Base-by-base conservation (phyloP, 2,329 filamentous ascomycete genomes). In the Colletotrichum ledebouriae region DNA sequence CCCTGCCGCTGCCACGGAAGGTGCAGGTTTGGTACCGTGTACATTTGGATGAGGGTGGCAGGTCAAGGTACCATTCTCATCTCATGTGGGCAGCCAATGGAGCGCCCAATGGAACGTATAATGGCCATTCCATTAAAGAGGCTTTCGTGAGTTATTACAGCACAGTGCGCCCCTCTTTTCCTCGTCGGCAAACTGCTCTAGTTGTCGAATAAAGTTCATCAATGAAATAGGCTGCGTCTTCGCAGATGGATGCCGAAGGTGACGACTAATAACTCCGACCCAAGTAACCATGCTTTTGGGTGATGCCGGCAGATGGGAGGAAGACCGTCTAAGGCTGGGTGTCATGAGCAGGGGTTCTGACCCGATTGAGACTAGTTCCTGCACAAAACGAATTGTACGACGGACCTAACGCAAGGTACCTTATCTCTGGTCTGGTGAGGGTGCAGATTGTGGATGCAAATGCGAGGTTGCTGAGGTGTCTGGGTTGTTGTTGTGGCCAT, bases 371-470 rank as follows among this genome's bases (percentile, higher is more conserved):
- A 59, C 55, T 65, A 42, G 55, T 37, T 49, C 47, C 61, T 69
- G 66, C 66, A 69, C 61, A 53, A 65, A 66, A 57, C 25, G 42
- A 59, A 69, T 69, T 60, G 66, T 69, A 33, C 52, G 59, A 33
- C 55, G 59, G 59, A 42, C 50, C 64, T 67, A 67, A 63, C 52
- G 59, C 34, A 67, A 58, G 64, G 59, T 41, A 63, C 64, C 59
- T 67, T 67, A 37, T 67, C 52, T 67, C 44, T 22, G 13, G 25
- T 59, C 11, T 67, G 52, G 25, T 34, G 47, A 33, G 10, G 39
- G 22, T 34, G 59, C 41, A 42, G 63, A 20, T 15, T 47, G 52
- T 29, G 15, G 41, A 34, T 47, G 42, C 33, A 25, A 62, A 47
- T 37, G 50, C 58, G 33, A 33, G 22, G 55, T 22, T 39, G 55